A percentile compares a stretch with the other conserved stretches of the same genome.
These are phyloP conservation scores for Proliferodiscus dingleyae DNA, from an alignment of 2,329 filamentous ascomycete genomes.

Conservation along the genomic window DNA sequence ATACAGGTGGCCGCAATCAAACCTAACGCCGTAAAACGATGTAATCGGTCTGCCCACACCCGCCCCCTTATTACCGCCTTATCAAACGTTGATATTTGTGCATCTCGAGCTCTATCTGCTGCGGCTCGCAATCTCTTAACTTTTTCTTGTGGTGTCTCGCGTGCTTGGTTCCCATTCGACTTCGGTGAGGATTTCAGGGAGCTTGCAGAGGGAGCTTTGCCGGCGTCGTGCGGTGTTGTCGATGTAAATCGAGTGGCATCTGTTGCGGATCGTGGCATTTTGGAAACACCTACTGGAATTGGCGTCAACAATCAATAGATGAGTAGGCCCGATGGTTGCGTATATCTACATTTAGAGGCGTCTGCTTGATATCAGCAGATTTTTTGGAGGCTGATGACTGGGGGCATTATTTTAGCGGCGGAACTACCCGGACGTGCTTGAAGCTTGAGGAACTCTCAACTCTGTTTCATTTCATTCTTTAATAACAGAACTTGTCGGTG, in stretches of 20 bases:
- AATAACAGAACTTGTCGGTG: too few species aligned
- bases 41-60: constrained; percentile 33
- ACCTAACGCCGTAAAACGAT: constrained; percentile 31
- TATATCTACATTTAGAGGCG: constrained; percentile 20
- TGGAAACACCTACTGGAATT: not conserved
- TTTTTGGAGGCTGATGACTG: constrained; percentile 9
- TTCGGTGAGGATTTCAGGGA: constrained; percentile 10
- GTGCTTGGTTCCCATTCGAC: constrained; percentile 19
- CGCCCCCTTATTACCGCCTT: constrained; percentile 29
- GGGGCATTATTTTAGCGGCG: constrained; percentile 6
- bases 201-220: constrained; percentile 44
- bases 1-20: constrained; percentile 33
- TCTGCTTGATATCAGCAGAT: constrained; percentile 6
- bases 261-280: constrained; percentile 61
- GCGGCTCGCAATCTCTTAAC: constrained; percentile 32
- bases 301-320: not conserved
- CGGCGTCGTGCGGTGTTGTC: constrained; percentile 64
- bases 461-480: too few species aligned
- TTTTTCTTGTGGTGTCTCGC: constrained; percentile 34
- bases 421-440: constrained; percentile 1
- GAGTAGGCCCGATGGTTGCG: not conserved
- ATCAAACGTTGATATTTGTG: constrained; percentile 30
- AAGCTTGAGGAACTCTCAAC: not conserved
- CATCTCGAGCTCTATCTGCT: constrained; percentile 30
- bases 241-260: constrained; percentile 77